A percentile compares a stretch with the other conserved stretches of the same genome.
phyloP scores from a whole-genome alignment of 768 basidiomycete genomes.

The Lyophyllum decastes region DNA sequence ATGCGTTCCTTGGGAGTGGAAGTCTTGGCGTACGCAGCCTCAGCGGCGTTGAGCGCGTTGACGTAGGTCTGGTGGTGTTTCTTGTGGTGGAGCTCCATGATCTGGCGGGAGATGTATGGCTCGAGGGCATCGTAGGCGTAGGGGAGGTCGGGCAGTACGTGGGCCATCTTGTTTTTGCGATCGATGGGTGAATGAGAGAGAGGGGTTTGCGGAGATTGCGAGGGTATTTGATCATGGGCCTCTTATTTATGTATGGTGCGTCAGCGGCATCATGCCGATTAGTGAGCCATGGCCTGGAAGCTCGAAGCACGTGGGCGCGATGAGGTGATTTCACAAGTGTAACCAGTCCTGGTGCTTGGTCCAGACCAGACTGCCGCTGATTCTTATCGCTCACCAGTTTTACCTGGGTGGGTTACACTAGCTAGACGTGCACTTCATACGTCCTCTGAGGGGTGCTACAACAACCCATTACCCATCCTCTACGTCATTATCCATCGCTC shows the following conservation, averaged over 20 bases:
- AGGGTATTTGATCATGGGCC: background rate
- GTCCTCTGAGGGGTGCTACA: too few species aligned
- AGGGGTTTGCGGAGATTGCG: background rate
- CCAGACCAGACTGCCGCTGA: too few species aligned
- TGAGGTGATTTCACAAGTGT: too few species aligned
- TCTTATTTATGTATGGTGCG: background rate
- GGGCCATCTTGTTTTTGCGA: conserved; percentile 17
- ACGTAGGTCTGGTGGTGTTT: conserved; percentile 98
- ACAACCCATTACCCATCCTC: too few species aligned
- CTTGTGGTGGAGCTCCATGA: conserved; percentile 93
- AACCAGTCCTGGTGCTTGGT: too few species aligned
- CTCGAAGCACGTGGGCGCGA: background rate
- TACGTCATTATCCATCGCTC: too few species aligned
- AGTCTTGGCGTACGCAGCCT: conserved; percentile 70
- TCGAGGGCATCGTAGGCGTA: conserved; percentile 89
- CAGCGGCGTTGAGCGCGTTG: conserved; percentile 88
- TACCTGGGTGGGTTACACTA: too few species aligned
- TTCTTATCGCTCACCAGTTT: too few species aligned
- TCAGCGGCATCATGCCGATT: background rate
- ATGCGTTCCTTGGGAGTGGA: conserved; percentile 77
- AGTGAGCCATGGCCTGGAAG: too few species aligned
- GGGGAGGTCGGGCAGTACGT: conserved; percentile 63
- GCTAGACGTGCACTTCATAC: too few species aligned
- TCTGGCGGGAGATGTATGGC: conserved; percentile 89
- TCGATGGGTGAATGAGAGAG: background rate